Percentiles rank a stretch among this genome's conserved stretches.
Conservation (phyloP, 345 rosid species). For the Euclidium syriacum region DNA sequence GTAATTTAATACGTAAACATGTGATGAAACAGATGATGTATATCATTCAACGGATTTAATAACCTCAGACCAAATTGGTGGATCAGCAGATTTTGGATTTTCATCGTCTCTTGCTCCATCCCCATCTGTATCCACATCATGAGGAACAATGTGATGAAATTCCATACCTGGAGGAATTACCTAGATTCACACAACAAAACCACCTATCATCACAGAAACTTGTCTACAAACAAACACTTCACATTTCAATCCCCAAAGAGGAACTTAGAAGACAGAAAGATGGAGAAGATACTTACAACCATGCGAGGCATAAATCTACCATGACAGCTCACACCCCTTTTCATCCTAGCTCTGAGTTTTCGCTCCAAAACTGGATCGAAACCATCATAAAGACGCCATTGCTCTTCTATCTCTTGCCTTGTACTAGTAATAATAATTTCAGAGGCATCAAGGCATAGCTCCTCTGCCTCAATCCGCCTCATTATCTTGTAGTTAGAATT, state of each 20-base stretch:
- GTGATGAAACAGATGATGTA: not conserved
- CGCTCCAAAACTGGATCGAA: constrained; percentile 64
- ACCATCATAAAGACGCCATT: constrained; percentile 79
- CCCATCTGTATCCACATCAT: constrained; percentile 60
- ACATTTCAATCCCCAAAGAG: not conserved
- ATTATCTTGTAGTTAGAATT: constrained; percentile 56
- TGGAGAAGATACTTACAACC: constrained; percentile 47
- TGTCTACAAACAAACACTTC: not conserved
- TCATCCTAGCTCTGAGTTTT: constrained; percentile 72
- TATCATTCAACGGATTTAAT: not conserved
- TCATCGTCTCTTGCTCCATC: constrained; percentile 53
- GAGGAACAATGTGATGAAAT: constrained; percentile 64
- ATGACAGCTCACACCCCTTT: constrained; percentile 64
- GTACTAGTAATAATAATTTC: constrained; percentile 73
- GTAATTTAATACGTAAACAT: not conserved
- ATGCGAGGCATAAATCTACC: constrained; percentile 70
- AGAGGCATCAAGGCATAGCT: constrained; percentile 55
- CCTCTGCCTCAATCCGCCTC: constrained; percentile 75
- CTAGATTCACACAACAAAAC: constrained; percentile 33
- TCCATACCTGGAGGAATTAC: constrained; percentile 95
- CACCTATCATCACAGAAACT: not conserved
- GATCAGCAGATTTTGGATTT: constrained; percentile 50
- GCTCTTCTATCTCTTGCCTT: constrained; percentile 68
- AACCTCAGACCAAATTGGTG: constrained; percentile 83
- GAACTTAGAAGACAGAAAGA: not conserved